Base-by-base conservation (phyloP, 2,329 filamentous ascomycete genomes). In the Xylariales sp. region DNA sequence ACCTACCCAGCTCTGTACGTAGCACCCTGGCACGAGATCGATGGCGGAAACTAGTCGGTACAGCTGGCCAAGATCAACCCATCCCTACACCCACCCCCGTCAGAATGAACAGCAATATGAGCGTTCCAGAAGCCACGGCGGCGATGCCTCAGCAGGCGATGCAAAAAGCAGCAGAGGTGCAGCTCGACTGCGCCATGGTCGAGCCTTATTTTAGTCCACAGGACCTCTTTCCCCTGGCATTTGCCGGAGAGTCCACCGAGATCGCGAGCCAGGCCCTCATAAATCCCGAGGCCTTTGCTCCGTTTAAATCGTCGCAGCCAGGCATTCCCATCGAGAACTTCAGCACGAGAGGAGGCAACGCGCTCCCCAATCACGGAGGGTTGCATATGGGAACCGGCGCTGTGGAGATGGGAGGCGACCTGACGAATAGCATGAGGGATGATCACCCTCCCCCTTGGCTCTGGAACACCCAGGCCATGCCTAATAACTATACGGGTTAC, bases 1-100 rank as follows among this genome's bases (percentile, higher is more conserved):
- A 83, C 8, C 77, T 85, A 3, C 82, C 84, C 0, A 83, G 81
- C 53, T 79, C 79, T 1, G 77, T 84, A 23, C 84, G 85, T 53
- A 79, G 78, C 46, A 79, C 79, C 16, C 79, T 85, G 69, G 84
- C 85, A n/a, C 79, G 83, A 18, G 81, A 85, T 10, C 81, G 81
- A 39, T 89, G 87, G 87, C 81, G 85, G 46, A 78, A 80, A 49
- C 75, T 89, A 7, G 80, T 89, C 5, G 78, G 79, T 16, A 62
- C 75, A 71, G 75, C 39, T 72, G 63, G 10, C 65, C 75, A 16
- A 66, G 73, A 41, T 68, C 72, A 16, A 66, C 65, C 71, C 74
- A 53, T 67, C 73, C n/a, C 18, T n/a, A 54, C 67, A 73, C 9
- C 28, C 16, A 28, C 41, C 23, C 28, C 28, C 18, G 16, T 52